A percentile compares a stretch with the other conserved stretches of the same genome.
These are phyloP conservation scores for Amylocarpus encephaloides DNA, from an alignment of 2,329 filamentous ascomycete species.

Conservation along the genomic window DNA sequence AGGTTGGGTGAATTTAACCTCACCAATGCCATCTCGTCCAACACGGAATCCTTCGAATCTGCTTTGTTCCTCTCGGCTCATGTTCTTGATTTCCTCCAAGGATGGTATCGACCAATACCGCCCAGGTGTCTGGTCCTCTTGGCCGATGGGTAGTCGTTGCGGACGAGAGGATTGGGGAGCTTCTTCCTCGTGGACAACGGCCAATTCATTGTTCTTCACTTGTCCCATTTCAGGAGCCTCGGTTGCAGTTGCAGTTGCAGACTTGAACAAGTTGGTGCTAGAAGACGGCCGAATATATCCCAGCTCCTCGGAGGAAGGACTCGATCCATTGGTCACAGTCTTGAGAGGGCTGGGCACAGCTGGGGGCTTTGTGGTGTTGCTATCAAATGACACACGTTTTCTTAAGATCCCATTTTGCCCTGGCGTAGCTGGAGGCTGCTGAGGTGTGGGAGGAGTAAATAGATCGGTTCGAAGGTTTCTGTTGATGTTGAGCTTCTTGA, in stretches of 20 bases:
- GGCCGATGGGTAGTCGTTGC: slow-evolving; percentile 4
- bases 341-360: slow-evolving; percentile 31
- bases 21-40: slow-evolving; percentile 74
- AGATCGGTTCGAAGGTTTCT: slow-evolving; percentile 72
- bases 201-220: slow-evolving; percentile 64
- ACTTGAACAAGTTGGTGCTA: slow-evolving; percentile 40
- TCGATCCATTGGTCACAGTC: slow-evolving; percentile 35
- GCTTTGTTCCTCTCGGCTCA: slow-evolving; percentile 61
- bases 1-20: slow-evolving; percentile 71
- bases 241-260: slow-evolving; percentile 20
- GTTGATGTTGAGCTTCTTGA: slow-evolving; percentile 93
- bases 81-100: slow-evolving; percentile 48
- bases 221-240: slow-evolving; percentile 62
- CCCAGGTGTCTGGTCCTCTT: slow-evolving; percentile 44
- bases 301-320: slow-evolving; percentile 51
- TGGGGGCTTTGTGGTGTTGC: slow-evolving; percentile 45
- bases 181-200: slow-evolving; percentile 70
- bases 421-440: slow-evolving; percentile 34
- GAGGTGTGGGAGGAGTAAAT: slow-evolving; percentile 50
- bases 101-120: slow-evolving; percentile 83
- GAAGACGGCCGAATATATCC: slow-evolving; percentile 52
- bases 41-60: slow-evolving; percentile 71
- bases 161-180: slow-evolving; percentile 26
- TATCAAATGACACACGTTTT: slow-evolving; percentile 91
- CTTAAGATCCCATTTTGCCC: slow-evolving; percentile 49